Base-by-base conservation (phyloP, 805 yeast species). In the Hanseniaspora mollemarum region DNA sequence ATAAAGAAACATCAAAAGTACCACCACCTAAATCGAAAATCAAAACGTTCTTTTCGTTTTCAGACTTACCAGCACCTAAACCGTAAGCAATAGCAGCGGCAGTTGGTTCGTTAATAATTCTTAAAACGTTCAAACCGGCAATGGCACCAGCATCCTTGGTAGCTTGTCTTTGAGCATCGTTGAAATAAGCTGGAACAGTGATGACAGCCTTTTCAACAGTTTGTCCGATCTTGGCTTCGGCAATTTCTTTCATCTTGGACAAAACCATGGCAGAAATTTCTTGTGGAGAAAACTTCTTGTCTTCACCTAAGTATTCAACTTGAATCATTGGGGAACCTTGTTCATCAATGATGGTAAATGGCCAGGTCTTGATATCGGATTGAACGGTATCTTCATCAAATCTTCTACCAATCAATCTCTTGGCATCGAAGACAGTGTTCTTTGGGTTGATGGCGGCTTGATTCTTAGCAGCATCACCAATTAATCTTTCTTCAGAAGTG, bases 1-100 rank as follows among this genome's bases (percentile, higher is more conserved):
- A 77, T 58, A 87, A 77, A 48, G 96, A 88, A 53, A 87, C 96
- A 84, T 87, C 96, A 75, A 87, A 87, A 68, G 96, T 87, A 80
- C 96, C 96, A 75, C 96, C 96, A 79, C 96, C 96, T 69, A 87
- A 80, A 73, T 87, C 96, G 76, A 87, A 87, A 68, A 87, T 85
- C 66, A 87, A 75, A 57, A 87, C 90, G 71, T 87, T 86, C 71
- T 82, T 81, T 74, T 87, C 95, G 58, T 76, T 77, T 56, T 78
- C 81, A 58, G 82, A 75, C 64, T 75, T 81, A 71, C 86, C 87
- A 62, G 87, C 87, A 80, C 90, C 95, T 62, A 88, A 78, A 79
- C 97, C 97, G 80, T 88, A 88, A 68, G 97, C 96, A 75, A 88
- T 87, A 62, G 96, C 96, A 65, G 96, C 96, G 58, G 96, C 96